phyloP scores from a whole-genome alignment of 2,329 filamentous ascomycete genomes.

The Fusarium transvaalense region DNA sequence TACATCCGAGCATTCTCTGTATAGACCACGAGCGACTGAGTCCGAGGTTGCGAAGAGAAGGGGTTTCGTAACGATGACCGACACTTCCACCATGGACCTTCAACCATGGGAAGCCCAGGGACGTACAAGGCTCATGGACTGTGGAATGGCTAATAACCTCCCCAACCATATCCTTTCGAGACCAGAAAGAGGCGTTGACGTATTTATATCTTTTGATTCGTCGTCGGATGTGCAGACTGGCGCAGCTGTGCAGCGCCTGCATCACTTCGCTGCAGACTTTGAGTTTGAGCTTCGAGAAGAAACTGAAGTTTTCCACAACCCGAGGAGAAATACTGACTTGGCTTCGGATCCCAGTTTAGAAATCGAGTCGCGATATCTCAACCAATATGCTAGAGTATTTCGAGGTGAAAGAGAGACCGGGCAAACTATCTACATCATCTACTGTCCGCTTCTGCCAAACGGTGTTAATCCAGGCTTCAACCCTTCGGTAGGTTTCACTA shows the following conservation, averaged over 20 bases:
- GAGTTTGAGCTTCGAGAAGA: conserved; percentile 22
- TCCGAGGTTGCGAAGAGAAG: rapidly evolving
- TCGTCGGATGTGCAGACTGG: conserved; percentile 39
- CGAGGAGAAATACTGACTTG: rapidly evolving
- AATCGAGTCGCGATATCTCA: conserved; percentile 1
- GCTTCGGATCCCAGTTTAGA: rapidly evolving
- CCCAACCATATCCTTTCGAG: conserved; percentile 40
- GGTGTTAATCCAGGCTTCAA: conserved; percentile 10
- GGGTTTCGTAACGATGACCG: rapidly evolving
- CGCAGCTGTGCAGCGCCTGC: conserved; percentile 33
- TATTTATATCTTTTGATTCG: conserved; percentile 40
- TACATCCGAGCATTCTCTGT: not conserved
- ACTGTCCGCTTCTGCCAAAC: conserved; percentile 41
- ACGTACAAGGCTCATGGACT: conserved; percentile 38
- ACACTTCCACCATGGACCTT: rapidly evolving
- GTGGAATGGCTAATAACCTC: conserved; percentile 43
- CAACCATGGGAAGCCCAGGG: conserved; percentile 42
- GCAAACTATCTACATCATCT: conserved; percentile 24
- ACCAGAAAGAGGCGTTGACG: conserved; percentile 28
- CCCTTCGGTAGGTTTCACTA: conserved; percentile 28
- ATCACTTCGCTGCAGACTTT: conserved; percentile 43
- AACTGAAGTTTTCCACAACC: not conserved
- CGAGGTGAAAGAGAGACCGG: conserved; percentile 20
- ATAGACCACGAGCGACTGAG: not conserved
- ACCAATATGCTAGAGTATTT: conserved; percentile 37